Base-by-base conservation (phyloP, 2,329 filamentous ascomycete species). In the Ceratocystis colombiana region DNA sequence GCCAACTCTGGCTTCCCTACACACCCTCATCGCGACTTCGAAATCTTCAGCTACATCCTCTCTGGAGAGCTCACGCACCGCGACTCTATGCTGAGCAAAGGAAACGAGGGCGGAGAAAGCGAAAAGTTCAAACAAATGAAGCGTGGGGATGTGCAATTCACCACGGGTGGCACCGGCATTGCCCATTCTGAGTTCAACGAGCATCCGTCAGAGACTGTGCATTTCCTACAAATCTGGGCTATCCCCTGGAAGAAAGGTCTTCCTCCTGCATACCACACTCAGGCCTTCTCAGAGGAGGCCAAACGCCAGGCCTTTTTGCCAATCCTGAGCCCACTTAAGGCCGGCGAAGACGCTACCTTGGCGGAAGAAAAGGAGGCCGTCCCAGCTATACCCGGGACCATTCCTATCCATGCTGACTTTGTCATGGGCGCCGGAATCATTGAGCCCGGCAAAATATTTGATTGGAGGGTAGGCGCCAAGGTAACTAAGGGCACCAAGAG, bases 211-310 rank as follows among this genome's bases (percentile, higher is more conserved):
- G 83, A 89, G 57, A 84, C 87, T 28, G 88, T 90, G 12, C 90
- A 95, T 73, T 95, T 95, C 73, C 77, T 96, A 44, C 90, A 96
- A 76, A 95, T 96, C 71, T 96, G 90, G 90, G 89, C 87, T 0
- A 78, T 89, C 62, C 90, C 90, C 0, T 92, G 90, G 82, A 85
- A 85, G 74, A 77, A 80, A 25, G 87, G 88, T 0, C 79, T 96
- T 61, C 80, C 80, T 61, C 90, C 90, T 1, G 80, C 82, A 48
- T 96, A 96, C 73, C 88, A 90, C 74, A 94, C 88, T 3, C 80
- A 79, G 68, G 82, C 83, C 69, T 95, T 90, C 71, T 76, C 79
- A 62, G 90, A 95, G 61, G 87, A 85, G 67, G 80, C 82, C 68
- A 95, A 95, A 80, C 79, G 81, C 67, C 80, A 85, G 71, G 83